phyloP scores from a whole-genome alignment of 108 stramenopile genomes.

The Pseudonitzschia pungens region DNA sequence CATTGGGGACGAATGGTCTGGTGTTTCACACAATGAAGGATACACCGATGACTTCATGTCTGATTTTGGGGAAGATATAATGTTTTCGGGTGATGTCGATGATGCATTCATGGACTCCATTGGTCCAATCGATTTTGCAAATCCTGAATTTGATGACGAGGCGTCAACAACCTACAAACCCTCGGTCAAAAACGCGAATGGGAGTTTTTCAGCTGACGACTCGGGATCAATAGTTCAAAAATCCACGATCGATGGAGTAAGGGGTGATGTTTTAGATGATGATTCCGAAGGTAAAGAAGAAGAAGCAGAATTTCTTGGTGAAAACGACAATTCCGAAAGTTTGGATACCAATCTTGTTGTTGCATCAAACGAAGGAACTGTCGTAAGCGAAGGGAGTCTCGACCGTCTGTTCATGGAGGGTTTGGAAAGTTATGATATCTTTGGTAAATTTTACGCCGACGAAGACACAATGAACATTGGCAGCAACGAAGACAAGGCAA shows the following conservation, averaged over 20 bases:
- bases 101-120: constrained; percentile 7
- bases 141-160: not conserved
- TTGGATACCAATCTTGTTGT: constrained; percentile 5
- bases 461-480: constrained; percentile 3
- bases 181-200: not conserved
- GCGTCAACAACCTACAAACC: not conserved
- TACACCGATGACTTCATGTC: not conserved
- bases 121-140: not conserved
- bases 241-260: not conserved
- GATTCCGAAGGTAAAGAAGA: not conserved
- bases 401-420: constrained; percentile 10
- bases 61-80: constrained; percentile 14
- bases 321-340: not conserved
- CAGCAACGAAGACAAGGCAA: constrained; percentile 15
- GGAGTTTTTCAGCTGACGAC: not conserved
- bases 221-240: not conserved
- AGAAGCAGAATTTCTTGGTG: not conserved
- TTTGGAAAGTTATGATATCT: not conserved
- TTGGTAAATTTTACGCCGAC: constrained; percentile 4
- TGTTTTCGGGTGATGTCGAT: not conserved
- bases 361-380: not conserved
- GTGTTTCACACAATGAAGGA: constrained; percentile 10
- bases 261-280: not conserved
- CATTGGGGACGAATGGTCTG: constrained; percentile 11
- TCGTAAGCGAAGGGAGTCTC: constrained; percentile 8